Percentiles rank a stretch among this genome's conserved stretches.
Evolutionary conservation across 257 asterid genomes (phyloP).

Genomic region (Lavandula angustifolia): DNA sequence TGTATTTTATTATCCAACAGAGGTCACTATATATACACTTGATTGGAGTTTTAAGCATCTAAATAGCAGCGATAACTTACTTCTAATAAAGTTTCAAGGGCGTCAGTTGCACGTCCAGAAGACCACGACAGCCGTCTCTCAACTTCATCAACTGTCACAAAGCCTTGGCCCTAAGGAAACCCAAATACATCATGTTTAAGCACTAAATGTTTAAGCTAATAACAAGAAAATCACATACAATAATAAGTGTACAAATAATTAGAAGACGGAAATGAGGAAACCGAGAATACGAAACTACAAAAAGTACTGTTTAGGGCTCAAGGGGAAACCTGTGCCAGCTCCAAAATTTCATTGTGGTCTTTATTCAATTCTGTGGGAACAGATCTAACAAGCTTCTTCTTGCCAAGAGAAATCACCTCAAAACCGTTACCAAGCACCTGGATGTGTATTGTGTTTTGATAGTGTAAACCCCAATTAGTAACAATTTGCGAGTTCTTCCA

Average conservation of each 20-base stretch:
- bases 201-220: not conserved
- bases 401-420: constrained; percentile 91
- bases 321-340: constrained; percentile 86
- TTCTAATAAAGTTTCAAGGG: constrained; percentile 85
- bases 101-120: constrained; percentile 86
- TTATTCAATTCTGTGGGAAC: constrained; percentile 98
- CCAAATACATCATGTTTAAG: constrained; percentile 11
- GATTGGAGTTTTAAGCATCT: not conserved
- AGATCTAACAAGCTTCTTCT: constrained; percentile 85
- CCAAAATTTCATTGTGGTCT: constrained; percentile 94
- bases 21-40: not conserved
- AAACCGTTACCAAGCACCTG: constrained; percentile 95
- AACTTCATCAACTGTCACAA: constrained; percentile 85
- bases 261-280: not conserved
- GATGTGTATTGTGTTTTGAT: no score
- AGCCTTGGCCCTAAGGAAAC: constrained; percentile 73
- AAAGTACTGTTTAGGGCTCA: constrained; percentile 24
- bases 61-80: constrained; percentile 45
- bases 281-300: not conserved
- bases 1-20: constrained; percentile 46
- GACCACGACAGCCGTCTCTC: constrained; percentile 85
- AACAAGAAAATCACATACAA: not conserved
- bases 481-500: not conserved
- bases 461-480: not conserved
- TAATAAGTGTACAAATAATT: not conserved